Percentiles rank a stretch among this genome's conserved stretches.
These are phyloP conservation scores for Stephanodiscus triporus DNA, from an alignment of 108 stramenopile genomes.

Conservation along the genomic window DNA sequence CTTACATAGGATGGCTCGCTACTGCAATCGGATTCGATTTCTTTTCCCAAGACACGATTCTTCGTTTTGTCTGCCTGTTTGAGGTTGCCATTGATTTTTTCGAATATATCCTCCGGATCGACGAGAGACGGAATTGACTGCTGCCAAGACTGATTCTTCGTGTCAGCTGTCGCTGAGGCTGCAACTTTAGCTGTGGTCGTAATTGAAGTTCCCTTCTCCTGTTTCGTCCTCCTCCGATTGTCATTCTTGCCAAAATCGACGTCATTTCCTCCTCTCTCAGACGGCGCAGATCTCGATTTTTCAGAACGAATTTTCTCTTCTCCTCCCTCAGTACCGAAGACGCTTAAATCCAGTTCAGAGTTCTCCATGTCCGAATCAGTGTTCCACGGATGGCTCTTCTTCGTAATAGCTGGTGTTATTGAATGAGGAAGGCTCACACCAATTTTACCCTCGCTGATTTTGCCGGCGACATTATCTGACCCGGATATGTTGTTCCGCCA, in stretches of 20 bases:
- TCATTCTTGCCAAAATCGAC: neutral
- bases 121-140: neutral
- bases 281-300: too few relatives aligned
- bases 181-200: too few relatives aligned
- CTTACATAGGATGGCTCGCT: neutral
- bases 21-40: slow-evolving; percentile 4
- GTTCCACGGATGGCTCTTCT: slow-evolving; percentile 27
- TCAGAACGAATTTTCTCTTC: neutral
- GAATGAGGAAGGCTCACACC: neutral
- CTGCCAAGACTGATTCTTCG: neutral
- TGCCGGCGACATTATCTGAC: neutral
- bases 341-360: neutral
- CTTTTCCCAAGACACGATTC: slow-evolving; percentile 21
- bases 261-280: neutral
- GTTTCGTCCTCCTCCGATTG: slow-evolving; percentile 36
- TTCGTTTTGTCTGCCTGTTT: slow-evolving; percentile 36
- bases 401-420: neutral
- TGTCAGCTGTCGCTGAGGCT: neutral
- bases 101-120: slow-evolving; percentile 37
- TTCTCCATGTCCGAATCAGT: neutral
- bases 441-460: neutral
- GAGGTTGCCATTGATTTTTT: slow-evolving; percentile 34
- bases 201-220: too few relatives aligned
- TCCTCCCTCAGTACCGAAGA: neutral
- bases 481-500: slow-evolving; percentile 7